Base-by-base conservation (phyloP, 345 rosid genomes). In the Euclidium syriacum region DNA sequence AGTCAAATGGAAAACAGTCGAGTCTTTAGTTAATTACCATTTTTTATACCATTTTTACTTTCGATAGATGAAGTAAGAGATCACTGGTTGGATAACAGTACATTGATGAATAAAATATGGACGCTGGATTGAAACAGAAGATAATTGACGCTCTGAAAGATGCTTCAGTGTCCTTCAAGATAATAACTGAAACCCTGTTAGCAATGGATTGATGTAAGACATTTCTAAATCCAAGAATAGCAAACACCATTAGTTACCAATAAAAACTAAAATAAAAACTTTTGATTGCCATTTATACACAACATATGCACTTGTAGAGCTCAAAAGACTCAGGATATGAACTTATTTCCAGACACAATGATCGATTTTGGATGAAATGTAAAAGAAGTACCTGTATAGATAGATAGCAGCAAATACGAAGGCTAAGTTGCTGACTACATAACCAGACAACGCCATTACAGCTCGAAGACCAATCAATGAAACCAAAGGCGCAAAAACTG, bases 61-160 rank as follows among this genome's bases (percentile, higher is more conserved):
- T 36, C 6, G 16, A 20, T 14, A 55, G 49, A 22, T 4, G 0
- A 58, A 26, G 0, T 14, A 23, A 30, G 34, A 68, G 60, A 34
- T 44, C 73, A 67, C 40, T 63, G 58, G 42, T 46, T 15, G 39
- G 44, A 55, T 63, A n/a, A 40, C 46, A 64, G 64, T 85, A 87
- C 98, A 92, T 77, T 50, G 96, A 85, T 4, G 97, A 79, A 66
- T 87, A 90, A 51, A 90, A 90, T 68, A 92, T 78, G 20, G 96
- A 90, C 1, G 97, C 97, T 0, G 97, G 97, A 60, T 90, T 90
- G 80, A 87, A 87, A 80, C 95, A 87, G 70, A 94, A 94, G 51
- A 90, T 68, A 12, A 84, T 6, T 0, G 96, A 83, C 65, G 99
- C 90, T 49, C 75, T 70, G 15, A 94, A 46, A 35, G 99, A 80